Conservation (phyloP, 2,329 filamentous ascomycete species). For the Neopestalotiopsis sp. region DNA sequence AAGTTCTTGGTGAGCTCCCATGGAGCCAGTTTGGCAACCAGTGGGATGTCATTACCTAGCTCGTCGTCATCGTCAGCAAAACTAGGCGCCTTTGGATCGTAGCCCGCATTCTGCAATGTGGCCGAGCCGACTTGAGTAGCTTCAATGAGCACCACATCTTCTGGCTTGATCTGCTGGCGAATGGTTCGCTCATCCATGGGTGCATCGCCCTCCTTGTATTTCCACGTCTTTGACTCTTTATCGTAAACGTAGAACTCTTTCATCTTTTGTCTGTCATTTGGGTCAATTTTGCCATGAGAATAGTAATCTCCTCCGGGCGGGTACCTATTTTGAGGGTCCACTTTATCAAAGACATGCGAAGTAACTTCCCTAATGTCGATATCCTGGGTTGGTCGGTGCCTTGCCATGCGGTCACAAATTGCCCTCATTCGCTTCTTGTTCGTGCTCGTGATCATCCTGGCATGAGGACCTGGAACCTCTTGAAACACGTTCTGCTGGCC, state of each 20-base stretch:
- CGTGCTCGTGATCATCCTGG: constrained; percentile 94
- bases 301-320: constrained; percentile 6
- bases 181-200: constrained; percentile 82
- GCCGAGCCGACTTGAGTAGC: constrained; percentile 96
- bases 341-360: constrained; percentile 88
- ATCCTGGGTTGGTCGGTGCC: constrained; percentile 71
- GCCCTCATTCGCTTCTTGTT: constrained; percentile 96
- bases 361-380: constrained; percentile 85
- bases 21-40: constrained; percentile 88
- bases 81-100: constrained; percentile 57
- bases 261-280: constrained; percentile 70
- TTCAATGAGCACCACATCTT: constrained; percentile 93
- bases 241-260: constrained; percentile 95
- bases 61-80: constrained; percentile 73
- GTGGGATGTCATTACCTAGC: constrained; percentile 65
- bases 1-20: constrained; percentile 99
- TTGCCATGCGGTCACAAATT: constrained; percentile 88
- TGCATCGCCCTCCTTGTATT: constrained; percentile 72
- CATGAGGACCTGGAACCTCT: constrained; percentile 92
- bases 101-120: constrained; percentile 89
- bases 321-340: constrained; percentile 80
- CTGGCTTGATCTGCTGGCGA: constrained; percentile 88
- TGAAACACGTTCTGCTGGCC: constrained; percentile 92
- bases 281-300: constrained; percentile 13
- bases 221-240: constrained; percentile 87